These are phyloP conservation scores for Oidiodendron maius DNA, from an alignment of 495 filamentous ascomycete genomes.

Conservation along the genomic window DNA sequence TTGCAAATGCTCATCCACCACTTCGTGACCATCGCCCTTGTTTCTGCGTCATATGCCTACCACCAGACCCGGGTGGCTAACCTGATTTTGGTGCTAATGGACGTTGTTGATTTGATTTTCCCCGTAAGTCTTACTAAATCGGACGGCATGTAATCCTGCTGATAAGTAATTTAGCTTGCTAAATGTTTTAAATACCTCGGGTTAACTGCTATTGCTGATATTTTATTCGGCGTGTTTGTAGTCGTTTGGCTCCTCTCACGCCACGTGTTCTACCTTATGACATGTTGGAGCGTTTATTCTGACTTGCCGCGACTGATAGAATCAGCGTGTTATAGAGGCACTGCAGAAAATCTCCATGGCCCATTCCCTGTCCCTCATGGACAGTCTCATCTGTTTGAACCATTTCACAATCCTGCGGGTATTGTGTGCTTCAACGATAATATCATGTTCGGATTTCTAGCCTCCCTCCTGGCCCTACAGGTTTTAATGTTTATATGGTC, in stretches of 20 bases:
- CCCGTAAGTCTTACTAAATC: constrained; percentile 44
- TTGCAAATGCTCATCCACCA: constrained; percentile 76
- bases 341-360: constrained; percentile 35
- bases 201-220: constrained; percentile 57
- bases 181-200: constrained; percentile 71
- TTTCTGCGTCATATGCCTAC: constrained; percentile 59
- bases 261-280: constrained; percentile 58
- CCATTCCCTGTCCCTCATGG: constrained; percentile 48
- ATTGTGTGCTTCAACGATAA: constrained; percentile 57
- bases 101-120: constrained; percentile 66
- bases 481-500: constrained; percentile 71
- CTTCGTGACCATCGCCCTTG: constrained; percentile 59
- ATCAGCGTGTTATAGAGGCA: constrained; percentile 55
- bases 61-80: constrained; percentile 64
- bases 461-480: constrained; percentile 56
- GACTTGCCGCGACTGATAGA: constrained; percentile 49
- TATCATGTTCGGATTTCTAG: constrained; percentile 57
- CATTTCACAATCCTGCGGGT: constrained; percentile 49
- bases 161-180: constrained; percentile 42
- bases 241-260: constrained; percentile 63
- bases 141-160: constrained; percentile 1
- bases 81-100: constrained; percentile 68
- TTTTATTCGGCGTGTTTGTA: constrained; percentile 67
- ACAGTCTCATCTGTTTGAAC: constrained; percentile 46
- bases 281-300: constrained; percentile 60